phyloP scores from a whole-genome alignment of 139 green algal species.

The Diplosphaera chodatii region DNA sequence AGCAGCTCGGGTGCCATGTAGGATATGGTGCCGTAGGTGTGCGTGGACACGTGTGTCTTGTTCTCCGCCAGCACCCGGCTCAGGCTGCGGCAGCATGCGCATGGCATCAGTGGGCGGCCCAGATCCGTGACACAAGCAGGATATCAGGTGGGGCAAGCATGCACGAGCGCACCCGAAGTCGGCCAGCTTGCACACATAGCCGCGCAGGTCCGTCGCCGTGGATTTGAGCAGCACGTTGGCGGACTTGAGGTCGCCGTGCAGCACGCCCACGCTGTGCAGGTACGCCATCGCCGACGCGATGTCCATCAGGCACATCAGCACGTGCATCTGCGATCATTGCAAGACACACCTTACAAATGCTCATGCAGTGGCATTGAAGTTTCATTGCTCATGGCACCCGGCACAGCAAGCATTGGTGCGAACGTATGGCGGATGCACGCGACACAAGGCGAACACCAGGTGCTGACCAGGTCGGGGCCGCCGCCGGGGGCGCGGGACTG shows the following conservation, averaged over 20 bases:
- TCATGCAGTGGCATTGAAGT: too few species aligned
- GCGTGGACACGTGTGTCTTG: conserved; percentile 34
- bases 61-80: conserved; percentile 25
- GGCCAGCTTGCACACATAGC: conserved; percentile 39
- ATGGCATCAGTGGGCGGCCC: too few species aligned
- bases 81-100: conserved; percentile 43
- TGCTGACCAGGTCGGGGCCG: conserved; percentile 27
- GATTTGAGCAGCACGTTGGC: conserved; percentile 55
- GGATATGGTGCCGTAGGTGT: conserved; percentile 35
- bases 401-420: too few species aligned
- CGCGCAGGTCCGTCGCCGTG: conserved; percentile 31
- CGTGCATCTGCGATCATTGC: conserved; percentile 8
- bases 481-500: conserved; percentile 9
- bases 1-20: conserved; percentile 45
- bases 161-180: conserved; percentile 48
- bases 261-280: conserved; percentile 38
- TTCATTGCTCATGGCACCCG: too few species aligned
- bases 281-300: conserved; percentile 40
- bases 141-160: too few species aligned
- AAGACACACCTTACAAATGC: too few species aligned
- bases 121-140: too few species aligned
- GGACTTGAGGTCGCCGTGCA: conserved; percentile 53
- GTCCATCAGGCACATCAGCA: conserved; percentile 30
- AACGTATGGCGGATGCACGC: too few species aligned
- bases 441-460: too few species aligned